These are phyloP conservation scores for Kwoniella bestiolae DNA, from an alignment of 768 basidiomycete species.

Conservation along the genomic window DNA sequence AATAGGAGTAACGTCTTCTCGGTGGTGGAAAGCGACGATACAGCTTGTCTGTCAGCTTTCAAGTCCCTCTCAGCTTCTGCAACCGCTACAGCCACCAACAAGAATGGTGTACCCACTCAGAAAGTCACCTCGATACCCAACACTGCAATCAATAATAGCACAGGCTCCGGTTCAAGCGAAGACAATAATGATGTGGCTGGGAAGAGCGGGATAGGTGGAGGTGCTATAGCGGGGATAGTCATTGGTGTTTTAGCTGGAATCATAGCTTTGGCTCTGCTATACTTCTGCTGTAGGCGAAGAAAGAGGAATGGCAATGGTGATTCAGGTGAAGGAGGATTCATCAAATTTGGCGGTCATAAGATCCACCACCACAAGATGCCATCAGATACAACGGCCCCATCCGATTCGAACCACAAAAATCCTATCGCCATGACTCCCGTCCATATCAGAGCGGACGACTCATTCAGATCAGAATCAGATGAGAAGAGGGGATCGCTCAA, in stretches of 20 bases:
- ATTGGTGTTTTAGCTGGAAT: conserved; percentile 26
- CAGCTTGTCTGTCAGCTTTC: conserved; percentile 32
- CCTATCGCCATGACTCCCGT: conserved; percentile 12
- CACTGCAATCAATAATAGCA: neutral
- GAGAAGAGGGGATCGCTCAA: neutral
- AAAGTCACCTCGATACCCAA: conserved; percentile 11
- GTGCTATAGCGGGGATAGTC: conserved; percentile 41
- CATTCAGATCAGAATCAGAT: conserved; percentile 15
- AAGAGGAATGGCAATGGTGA: conserved; percentile 1
- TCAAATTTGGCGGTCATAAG: neutral
- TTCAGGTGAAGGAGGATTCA: conserved; percentile 1
- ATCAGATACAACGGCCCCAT: neutral
- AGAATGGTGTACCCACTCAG: neutral
- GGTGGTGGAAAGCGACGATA: conserved; percentile 29
- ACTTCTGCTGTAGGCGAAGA: conserved; percentile 18
- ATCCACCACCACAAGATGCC: conserved; percentile 20
- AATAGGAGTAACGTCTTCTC: conserved; percentile 21
- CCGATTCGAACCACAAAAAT: neutral
- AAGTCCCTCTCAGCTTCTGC: conserved; percentile 12
- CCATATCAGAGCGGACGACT: neutral
- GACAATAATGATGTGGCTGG: neutral
- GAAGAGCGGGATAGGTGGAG: conserved; percentile 22
- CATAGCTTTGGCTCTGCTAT: conserved; percentile 10
- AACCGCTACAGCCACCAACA: neutral
- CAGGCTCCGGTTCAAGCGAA: neutral